phyloP scores from a whole-genome alignment of 2,329 filamentous ascomycete species.

The Xylaria hypoxylon region DNA sequence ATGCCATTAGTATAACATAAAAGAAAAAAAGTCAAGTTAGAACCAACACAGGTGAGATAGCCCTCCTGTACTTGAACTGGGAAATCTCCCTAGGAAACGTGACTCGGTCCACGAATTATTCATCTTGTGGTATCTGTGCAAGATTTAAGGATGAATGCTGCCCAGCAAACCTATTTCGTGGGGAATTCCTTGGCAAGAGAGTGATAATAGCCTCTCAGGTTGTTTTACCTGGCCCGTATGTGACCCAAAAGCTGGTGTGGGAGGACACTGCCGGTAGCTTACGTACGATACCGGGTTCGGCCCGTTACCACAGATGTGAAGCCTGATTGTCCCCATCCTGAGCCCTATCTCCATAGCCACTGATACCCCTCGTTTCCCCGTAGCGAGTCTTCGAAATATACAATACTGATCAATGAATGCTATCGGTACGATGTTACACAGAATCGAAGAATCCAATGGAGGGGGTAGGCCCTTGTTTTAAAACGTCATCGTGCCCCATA shows the following conservation, averaged over 20 bases:
- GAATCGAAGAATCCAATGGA: background rate
- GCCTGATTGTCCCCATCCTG: background rate
- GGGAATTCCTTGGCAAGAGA: background rate
- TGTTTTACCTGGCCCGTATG: slow-evolving; percentile 5
- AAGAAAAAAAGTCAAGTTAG: background rate
- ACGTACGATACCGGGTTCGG: background rate
- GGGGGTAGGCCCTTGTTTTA: background rate
- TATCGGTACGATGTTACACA: background rate
- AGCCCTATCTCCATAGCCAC: background rate
- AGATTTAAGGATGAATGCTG: background rate
- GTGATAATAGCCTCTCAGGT: background rate
- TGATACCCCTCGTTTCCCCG: background rate
- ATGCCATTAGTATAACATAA: background rate
- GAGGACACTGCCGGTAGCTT: slow-evolving; percentile 4
- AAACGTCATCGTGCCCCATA: background rate
- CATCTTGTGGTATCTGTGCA: background rate
- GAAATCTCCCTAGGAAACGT: background rate
- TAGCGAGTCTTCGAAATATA: background rate
- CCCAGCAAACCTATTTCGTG: background rate
- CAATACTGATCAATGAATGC: too few relatives aligned
- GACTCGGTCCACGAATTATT: background rate
- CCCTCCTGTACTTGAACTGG: background rate
- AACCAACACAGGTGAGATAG: background rate
- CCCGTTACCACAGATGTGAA: background rate
- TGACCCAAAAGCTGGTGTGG: slow-evolving; percentile 2